Conservation (phyloP, 73 alveolate genomes). For the Tetrahymena thermophila region DNA sequence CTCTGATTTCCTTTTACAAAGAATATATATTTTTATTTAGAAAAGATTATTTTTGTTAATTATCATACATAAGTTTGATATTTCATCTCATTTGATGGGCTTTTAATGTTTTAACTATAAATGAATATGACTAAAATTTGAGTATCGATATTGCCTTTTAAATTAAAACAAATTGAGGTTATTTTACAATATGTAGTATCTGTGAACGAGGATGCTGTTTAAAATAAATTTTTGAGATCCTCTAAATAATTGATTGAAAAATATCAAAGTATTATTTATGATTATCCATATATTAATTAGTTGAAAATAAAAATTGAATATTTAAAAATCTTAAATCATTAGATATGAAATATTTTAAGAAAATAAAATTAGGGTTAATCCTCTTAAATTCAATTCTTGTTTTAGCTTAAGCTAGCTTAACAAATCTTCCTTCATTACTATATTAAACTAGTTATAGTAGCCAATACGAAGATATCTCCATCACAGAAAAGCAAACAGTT, state of each 20-base stretch:
- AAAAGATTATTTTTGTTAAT: too few species aligned
- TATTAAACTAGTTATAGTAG: background rate
- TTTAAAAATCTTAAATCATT: too few species aligned
- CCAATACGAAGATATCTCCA: background rate
- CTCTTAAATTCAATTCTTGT: background rate
- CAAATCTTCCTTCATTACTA: background rate
- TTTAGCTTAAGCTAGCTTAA: background rate
- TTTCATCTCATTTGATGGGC: background rate
- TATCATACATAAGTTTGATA: too few species aligned
- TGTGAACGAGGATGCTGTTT: too few species aligned
- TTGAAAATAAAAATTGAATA: background rate
- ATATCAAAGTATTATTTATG: too few species aligned
- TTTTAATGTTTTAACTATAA: background rate
- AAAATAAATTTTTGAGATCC: background rate
- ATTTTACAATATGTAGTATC: too few species aligned
- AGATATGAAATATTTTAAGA: background rate
- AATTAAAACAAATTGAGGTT: too few species aligned
- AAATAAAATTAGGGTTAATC: background rate
- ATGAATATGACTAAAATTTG: background rate
- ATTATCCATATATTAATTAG: background rate
- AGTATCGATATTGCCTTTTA: too few species aligned
- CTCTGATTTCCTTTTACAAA: too few species aligned
- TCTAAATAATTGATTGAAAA: background rate
- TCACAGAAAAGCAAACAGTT: background rate
- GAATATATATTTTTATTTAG: too few species aligned